Conservation (phyloP, 1,139 yeast species). For the Nakaseomyces bracarensis region DNA sequence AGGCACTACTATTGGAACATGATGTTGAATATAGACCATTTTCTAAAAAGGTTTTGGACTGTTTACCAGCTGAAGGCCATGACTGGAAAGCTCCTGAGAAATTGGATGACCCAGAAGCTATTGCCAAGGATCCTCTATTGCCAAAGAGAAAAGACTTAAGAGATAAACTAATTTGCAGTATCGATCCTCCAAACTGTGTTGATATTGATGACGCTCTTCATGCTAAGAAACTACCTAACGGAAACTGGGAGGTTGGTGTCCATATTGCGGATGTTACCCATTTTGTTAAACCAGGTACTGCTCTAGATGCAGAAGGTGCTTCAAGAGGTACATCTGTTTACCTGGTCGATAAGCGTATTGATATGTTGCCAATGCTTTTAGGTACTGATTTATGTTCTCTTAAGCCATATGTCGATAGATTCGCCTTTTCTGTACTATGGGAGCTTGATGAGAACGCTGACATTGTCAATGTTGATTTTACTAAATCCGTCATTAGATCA, state of each 20-base stretch:
- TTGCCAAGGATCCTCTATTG: conserved; percentile 45
- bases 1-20: conserved; percentile 85
- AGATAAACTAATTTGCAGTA: conserved; percentile 83
- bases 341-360: conserved; percentile 96
- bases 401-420: conserved; percentile 91
- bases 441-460: conserved; percentile 82
- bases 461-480: conserved; percentile 70
- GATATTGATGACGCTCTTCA: conserved; percentile 99
- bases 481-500: conserved; percentile 84
- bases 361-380: conserved; percentile 91
- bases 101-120: conserved; percentile 42
- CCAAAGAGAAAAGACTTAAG: conserved; percentile 73
- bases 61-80: conserved; percentile 89
- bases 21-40: conserved; percentile 96
- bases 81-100: conserved; percentile 81
- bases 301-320: conserved; percentile 94
- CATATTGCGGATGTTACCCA: conserved; percentile 99
- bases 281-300: conserved; percentile 87
- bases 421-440: conserved; percentile 94
- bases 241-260: conserved; percentile 94
- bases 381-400: conserved; percentile 96
- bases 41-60: conserved; percentile 81
- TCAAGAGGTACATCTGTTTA: conserved; percentile 96
- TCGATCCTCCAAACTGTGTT: conserved; percentile 97
- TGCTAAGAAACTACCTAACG: conserved; percentile 76